phyloP scores from a whole-genome alignment of 805 yeast species.

The Huiozyma sinensis region DNA sequence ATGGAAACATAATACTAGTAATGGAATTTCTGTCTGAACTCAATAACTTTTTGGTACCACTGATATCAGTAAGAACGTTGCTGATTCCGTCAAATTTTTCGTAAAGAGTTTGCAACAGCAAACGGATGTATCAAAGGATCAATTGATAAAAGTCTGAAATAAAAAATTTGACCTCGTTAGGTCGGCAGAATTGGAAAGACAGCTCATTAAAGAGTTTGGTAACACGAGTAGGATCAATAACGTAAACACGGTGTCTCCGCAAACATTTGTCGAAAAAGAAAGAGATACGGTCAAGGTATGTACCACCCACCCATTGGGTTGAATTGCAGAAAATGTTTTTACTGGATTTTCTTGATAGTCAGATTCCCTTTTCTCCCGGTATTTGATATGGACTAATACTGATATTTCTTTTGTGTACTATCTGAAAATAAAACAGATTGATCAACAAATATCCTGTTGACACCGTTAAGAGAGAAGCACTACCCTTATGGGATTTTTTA shows the following conservation, averaged over 20 bases:
- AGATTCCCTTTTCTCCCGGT: conserved; percentile 19
- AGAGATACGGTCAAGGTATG: background rate
- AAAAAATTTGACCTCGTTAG: conserved; percentile 7
- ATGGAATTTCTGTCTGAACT: background rate
- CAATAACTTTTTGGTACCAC: conserved; percentile 7
- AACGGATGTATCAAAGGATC: background rate
- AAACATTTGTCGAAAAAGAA: background rate
- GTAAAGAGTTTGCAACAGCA: conserved; percentile 1
- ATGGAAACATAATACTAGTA: conserved; percentile 1
- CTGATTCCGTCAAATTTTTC: conserved; percentile 8
- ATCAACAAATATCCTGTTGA: too few relatives aligned
- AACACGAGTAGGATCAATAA: background rate
- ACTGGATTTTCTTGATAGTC: conserved; percentile 50
- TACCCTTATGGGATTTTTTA: too few relatives aligned
- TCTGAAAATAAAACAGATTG: too few relatives aligned
- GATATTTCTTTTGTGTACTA: background rate
- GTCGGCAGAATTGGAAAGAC: conserved; percentile 9
- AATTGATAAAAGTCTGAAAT: conserved; percentile 9
- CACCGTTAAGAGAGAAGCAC: too few relatives aligned
- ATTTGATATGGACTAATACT: conserved; percentile 3
- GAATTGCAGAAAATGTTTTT: conserved; percentile 44
- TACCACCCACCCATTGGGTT: conserved; percentile 13
- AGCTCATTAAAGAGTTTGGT: conserved; percentile 5
- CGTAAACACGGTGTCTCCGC: background rate
- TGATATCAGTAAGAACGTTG: conserved; percentile 9